Base-by-base conservation (phyloP, 805 yeast genomes). In the Kodamaea jinghongensis region DNA sequence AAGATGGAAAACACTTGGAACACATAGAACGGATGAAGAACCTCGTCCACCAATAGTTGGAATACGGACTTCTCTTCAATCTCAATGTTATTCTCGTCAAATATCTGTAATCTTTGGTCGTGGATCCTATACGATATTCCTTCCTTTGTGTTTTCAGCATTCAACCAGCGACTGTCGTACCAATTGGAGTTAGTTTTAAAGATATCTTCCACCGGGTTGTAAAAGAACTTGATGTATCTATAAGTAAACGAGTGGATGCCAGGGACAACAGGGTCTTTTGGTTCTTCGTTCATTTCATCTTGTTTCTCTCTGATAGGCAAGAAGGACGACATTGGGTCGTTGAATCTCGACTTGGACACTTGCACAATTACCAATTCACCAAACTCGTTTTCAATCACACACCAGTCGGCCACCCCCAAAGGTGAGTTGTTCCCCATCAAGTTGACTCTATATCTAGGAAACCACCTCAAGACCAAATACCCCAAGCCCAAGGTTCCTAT, bases 1-100 rank as follows among this genome's bases (percentile, higher is more conserved):
- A 90, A 65, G 41, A 93, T 85, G 3, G 97, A 89, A 56, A 91
- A 91, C 1, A 91, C 81, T 66, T 93, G 99, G 59, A 93, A 93
- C 31, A 95, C 76, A 59, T 93, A 93, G 58, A 93, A 93, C 1
- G 99, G 99, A 60, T 93, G 98, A 30, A 93, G 65, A 0, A 89
- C 87, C 59, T 93, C 99, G 54, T 88, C 95, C 17, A 84, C 68
- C 26, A 93, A 68, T 32, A 93, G 71, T 55, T 80, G 79, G 0
- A 66, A 25, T 1, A 79, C 66, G 1, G 90, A 58, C 45, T 89
- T 91, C 42, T 85, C 91, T 38, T 79, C 78, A 49, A 93, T 78
- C 41, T 83, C 83, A 34, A 93, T 76, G 20, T 78, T 65, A 59
- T 93, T 93, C 20, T 67, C 65, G 9, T 91, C 96, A 65, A 93